phyloP scores from a whole-genome alignment of 768 basidiomycete genomes.

The Mycena chlorophos region DNA sequence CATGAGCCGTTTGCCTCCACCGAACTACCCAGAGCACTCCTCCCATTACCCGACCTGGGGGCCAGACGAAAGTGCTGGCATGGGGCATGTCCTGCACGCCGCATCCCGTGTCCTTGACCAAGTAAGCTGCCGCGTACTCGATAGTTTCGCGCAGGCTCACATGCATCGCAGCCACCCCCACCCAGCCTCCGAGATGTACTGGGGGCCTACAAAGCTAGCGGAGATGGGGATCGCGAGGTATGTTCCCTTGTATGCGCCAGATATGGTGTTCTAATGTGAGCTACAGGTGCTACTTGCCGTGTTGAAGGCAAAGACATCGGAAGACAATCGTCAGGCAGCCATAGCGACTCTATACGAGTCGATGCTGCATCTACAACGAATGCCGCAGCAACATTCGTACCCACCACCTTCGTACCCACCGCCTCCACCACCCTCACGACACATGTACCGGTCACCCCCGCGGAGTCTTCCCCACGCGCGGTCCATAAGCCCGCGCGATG shows the following conservation, averaged over 20 bases:
- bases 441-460: constrained; percentile 34
- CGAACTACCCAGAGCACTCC: constrained; percentile 25
- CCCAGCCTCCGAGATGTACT: constrained; percentile 86
- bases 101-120: constrained; percentile 45
- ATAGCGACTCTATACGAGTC: constrained; percentile 68
- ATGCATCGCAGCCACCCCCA: constrained; percentile 59
- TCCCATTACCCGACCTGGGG: constrained; percentile 25
- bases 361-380: constrained; percentile 58
- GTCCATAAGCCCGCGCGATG: constrained; percentile 33
- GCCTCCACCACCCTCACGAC: constrained; percentile 36
- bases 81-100: constrained; percentile 39
- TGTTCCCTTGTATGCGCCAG: background rate
- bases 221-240: constrained; percentile 83
- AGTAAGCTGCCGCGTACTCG: constrained; percentile 32
- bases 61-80: too few species aligned
- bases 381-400: constrained; percentile 30
- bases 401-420: constrained; percentile 40
- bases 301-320: constrained; percentile 88
- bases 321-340: constrained; percentile 86
- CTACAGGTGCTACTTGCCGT: constrained; percentile 74
- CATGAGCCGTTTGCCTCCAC: constrained; percentile 27
- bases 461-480: constrained; percentile 33
- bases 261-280: background rate
- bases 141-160: constrained; percentile 19
- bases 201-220: constrained; percentile 78